phyloP scores from a whole-genome alignment of 2,329 filamentous ascomycete genomes.

The Xylariaceae sp. region DNA sequence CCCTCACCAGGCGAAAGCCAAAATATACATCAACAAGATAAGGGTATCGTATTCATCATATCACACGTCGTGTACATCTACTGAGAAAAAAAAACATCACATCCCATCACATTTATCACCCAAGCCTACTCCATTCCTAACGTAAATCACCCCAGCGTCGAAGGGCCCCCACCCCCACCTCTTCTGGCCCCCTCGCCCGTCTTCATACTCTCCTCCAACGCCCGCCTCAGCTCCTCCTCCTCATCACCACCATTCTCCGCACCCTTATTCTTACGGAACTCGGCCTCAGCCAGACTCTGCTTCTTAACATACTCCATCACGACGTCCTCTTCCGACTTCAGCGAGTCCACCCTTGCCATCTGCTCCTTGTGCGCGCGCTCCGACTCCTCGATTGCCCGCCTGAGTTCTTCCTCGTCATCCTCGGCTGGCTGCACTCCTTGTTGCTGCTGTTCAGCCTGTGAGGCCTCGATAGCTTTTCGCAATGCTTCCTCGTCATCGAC shows the following conservation, averaged over 20 bases:
- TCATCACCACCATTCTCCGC: slow-evolving; percentile 16
- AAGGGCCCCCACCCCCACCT: slow-evolving; percentile 19
- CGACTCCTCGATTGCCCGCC: slow-evolving; percentile 44
- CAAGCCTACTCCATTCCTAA: too few relatives aligned
- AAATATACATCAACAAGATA: background rate
- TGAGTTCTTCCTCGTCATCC: slow-evolving; percentile 41
- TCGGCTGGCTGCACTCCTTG: slow-evolving; percentile 2
- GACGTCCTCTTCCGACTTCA: slow-evolving; percentile 63
- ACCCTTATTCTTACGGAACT: slow-evolving; percentile 34
- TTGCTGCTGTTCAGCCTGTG: slow-evolving; percentile 23
- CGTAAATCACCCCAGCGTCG: too few relatives aligned
- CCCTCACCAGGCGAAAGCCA: too few relatives aligned
- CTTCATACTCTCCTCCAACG: slow-evolving; percentile 25
- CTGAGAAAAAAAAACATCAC: too few relatives aligned
- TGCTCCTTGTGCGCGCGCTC: slow-evolving; percentile 41
- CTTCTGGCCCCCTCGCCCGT: slow-evolving; percentile 8
- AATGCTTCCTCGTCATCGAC: slow-evolving; percentile 31
- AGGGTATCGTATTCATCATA: slow-evolving; percentile 1
- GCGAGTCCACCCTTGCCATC: slow-evolving; percentile 35
- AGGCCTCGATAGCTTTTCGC: slow-evolving; percentile 37
- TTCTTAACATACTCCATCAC: slow-evolving; percentile 74
- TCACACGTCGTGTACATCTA: too few relatives aligned
- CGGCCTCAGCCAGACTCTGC: slow-evolving; percentile 68
- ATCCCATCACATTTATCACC: too few relatives aligned
- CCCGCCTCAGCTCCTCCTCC: slow-evolving; percentile 22